Evolutionary conservation across 192 early-diverging fungal genomes (phyloP).

Genomic region (Backusella westeae): DNA sequence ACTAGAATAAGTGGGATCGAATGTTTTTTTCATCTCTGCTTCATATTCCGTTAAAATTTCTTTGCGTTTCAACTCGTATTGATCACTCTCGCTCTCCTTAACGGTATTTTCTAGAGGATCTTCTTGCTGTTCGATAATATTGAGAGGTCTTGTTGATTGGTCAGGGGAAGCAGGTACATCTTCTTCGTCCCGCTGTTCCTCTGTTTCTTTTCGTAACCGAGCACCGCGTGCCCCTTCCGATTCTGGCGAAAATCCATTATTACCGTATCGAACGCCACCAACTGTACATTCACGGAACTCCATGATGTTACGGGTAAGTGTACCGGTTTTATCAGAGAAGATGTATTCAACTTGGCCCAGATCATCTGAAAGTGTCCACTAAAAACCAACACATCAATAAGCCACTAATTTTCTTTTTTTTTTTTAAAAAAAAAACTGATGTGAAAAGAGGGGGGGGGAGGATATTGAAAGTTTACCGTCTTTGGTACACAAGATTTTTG

Average conservation of each 20-base stretch:
- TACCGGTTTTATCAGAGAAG: slow-evolving; percentile 97
- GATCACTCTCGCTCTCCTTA: slow-evolving; percentile 18
- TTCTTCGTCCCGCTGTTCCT: slow-evolving; percentile 45
- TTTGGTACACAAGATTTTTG: slow-evolving; percentile 62
- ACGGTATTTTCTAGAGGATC: slow-evolving; percentile 32
- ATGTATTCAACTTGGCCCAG: slow-evolving; percentile 96
- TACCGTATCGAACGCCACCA: slow-evolving; percentile 83
- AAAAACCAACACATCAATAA: background rate
- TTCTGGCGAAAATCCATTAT: slow-evolving; percentile 66
- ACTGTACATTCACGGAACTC: slow-evolving; percentile 94
- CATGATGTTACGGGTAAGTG: slow-evolving; percentile 95
- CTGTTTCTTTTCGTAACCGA: slow-evolving; percentile 51
- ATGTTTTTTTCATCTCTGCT: slow-evolving; percentile 57
- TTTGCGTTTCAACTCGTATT: slow-evolving; percentile 18
- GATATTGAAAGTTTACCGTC: slow-evolving; percentile 42
- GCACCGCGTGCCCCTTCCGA: slow-evolving; percentile 48
- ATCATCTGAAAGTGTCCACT: slow-evolving; percentile 97
- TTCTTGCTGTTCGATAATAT: slow-evolving; percentile 17
- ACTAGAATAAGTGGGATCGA: slow-evolving; percentile 65
- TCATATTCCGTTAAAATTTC: slow-evolving; percentile 57
- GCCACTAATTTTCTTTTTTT: background rate
- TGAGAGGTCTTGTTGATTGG: slow-evolving; percentile 16
- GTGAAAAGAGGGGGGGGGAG: background rate
- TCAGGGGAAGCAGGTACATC: slow-evolving; percentile 38
- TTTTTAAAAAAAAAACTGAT: background rate